phyloP scores from a whole-genome alignment of 306 rosid species.

The Cucumis hystrix region DNA sequence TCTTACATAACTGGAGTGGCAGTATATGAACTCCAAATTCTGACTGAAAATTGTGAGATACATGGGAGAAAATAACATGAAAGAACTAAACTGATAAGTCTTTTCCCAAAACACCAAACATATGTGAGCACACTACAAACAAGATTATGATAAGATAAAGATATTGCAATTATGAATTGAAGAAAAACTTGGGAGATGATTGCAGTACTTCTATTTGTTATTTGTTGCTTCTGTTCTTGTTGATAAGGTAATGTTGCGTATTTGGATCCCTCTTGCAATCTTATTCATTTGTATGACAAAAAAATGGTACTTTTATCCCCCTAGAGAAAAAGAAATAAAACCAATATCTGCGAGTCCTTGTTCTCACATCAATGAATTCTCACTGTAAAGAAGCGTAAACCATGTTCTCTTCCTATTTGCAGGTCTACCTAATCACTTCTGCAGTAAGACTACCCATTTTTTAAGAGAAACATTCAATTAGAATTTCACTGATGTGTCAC shows the following conservation, averaged over 20 bases:
- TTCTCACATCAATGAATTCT: background rate
- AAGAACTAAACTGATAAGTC: background rate
- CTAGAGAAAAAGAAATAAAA: background rate
- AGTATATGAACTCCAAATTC: background rate
- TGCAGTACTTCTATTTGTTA: background rate
- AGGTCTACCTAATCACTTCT: background rate
- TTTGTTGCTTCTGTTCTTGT: background rate
- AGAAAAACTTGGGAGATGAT: background rate
- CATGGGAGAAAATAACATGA: background rate
- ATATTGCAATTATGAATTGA: background rate
- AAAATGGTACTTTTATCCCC: background rate
- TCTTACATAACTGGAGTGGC: background rate
- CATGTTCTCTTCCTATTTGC: background rate
- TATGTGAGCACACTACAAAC: background rate
- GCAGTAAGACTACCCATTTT: background rate
- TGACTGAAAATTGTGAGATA: background rate
- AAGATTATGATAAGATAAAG: background rate
- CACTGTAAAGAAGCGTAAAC: background rate
- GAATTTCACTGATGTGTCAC: too few relatives aligned
- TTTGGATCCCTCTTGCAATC: background rate
- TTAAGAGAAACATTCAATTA: too few relatives aligned
- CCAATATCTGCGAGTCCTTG: background rate
- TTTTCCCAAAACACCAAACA: background rate
- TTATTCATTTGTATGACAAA: too few relatives aligned
- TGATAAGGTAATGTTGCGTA: background rate